Evolutionary conservation across 1,284 basidiomycete species (phyloP).

Genomic region (Abortiporus biennis): DNA sequence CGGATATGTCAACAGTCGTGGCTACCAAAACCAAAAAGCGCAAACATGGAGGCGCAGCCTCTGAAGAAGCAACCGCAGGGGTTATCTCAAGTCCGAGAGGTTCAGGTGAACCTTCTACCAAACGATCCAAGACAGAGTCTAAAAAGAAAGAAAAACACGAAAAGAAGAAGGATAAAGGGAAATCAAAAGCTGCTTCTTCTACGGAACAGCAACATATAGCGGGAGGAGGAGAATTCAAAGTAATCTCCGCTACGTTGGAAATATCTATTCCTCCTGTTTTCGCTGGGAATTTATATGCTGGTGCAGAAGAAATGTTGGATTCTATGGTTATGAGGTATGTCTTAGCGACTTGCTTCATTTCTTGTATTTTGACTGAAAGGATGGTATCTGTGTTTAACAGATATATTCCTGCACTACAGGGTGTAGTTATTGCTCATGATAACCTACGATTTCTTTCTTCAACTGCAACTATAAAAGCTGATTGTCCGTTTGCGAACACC

Average conservation of each 20-base stretch:
- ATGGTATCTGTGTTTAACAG: slow-evolving; percentile 49
- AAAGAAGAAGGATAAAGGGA: slow-evolving; percentile 32
- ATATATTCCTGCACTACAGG: slow-evolving; percentile 83
- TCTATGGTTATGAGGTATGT: slow-evolving; percentile 90
- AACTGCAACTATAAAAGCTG: slow-evolving; percentile 70
- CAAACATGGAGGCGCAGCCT: slow-evolving; percentile 37
- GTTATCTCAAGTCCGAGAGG: too few species aligned
- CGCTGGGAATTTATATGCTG: slow-evolving; percentile 59
- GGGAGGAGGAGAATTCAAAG: slow-evolving; percentile 67
- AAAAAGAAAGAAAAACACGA: slow-evolving; percentile 27
- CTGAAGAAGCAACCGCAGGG: slow-evolving; percentile 18
- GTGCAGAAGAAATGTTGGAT: slow-evolving; percentile 85
- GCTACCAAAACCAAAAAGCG: slow-evolving; percentile 48
- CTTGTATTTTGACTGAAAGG: slow-evolving; percentile 8
- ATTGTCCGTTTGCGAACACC: slow-evolving; percentile 84
- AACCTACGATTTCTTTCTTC: slow-evolving; percentile 66
- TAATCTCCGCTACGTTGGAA: slow-evolving; percentile 59
- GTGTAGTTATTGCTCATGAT: slow-evolving; percentile 86
- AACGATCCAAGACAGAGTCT: slow-evolving; percentile 24
- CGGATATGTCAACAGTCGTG: too few species aligned
- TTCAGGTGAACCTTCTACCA: slow-evolving; percentile 24
- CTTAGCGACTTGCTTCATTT: not conserved
- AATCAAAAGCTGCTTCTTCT: slow-evolving; percentile 25
- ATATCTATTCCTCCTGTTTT: slow-evolving; percentile 85
- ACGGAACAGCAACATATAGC: too few species aligned